Conservation (phyloP, 2,329 filamentous ascomycete genomes). For the Ceratocystis cacaofunesta region DNA sequence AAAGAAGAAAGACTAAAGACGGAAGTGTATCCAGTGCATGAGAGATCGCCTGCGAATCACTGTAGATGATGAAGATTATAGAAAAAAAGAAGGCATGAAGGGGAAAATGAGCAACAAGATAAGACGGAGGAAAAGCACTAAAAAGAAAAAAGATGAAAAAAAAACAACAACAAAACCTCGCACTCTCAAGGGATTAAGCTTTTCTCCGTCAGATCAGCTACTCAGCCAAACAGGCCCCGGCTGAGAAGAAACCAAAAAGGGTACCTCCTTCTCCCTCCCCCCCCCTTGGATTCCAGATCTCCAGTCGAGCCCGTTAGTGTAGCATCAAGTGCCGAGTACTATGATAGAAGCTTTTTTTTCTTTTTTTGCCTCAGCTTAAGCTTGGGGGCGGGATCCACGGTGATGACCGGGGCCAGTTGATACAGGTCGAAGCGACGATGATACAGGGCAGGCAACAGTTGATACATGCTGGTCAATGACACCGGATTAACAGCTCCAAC, state of each 20-base stretch:
- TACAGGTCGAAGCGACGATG: no score
- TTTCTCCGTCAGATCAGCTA: background rate
- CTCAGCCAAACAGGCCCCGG: background rate
- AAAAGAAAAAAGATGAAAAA: constrained; percentile 11
- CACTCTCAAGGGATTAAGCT: background rate
- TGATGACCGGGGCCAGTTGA: no score
- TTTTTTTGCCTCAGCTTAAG: no score
- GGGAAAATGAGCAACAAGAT: constrained; percentile 12
- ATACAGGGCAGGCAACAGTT: no score
- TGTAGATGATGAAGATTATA: background rate
- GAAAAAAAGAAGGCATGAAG: constrained; percentile 1
- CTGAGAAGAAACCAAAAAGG: background rate
- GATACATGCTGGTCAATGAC: no score
- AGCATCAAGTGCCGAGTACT: background rate
- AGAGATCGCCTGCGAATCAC: constrained; percentile 3
- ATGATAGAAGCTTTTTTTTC: background rate
- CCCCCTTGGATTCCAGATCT: background rate
- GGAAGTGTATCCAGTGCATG: background rate
- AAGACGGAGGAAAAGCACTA: constrained; percentile 9
- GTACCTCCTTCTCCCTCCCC: background rate
- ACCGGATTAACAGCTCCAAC: no score
- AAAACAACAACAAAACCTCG: background rate
- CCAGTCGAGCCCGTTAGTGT: background rate
- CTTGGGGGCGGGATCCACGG: no score
- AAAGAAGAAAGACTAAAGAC: background rate